Base-by-base conservation (phyloP, 2,329 filamentous ascomycete genomes). In the Colletotrichum musae region DNA sequence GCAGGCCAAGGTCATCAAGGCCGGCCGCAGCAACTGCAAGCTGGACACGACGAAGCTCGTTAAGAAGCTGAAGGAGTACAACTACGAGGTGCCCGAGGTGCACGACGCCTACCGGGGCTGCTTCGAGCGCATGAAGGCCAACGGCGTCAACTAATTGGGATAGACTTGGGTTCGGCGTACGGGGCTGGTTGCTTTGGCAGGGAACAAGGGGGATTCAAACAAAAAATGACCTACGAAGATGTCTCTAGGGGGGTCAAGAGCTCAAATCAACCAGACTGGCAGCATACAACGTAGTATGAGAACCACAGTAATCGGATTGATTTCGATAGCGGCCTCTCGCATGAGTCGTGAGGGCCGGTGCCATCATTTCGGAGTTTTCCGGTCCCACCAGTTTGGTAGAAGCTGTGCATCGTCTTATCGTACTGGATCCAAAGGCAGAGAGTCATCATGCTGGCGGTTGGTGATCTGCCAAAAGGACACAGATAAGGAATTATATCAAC, bases 1-100 rank as follows among this genome's bases (percentile, higher is more conserved):
- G 79, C 90, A 92, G 80, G 81, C 87, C 74, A 89, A 89, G 80
- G 88, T 92, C 48, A 88, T 92, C 80, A 91, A 90, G 82, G 90
- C 90, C 15, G 89, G 87, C 53, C 85, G 90, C 67, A 90, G 87
- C 78, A 92, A 92, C 80, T 92, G 90, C 80, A 81, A 87, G 79
- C 80, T 92, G 54, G 89, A 92, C 77, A 87, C 86, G 15, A 85
- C 84, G 21, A 92, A 92, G 80, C 80, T 92, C 70, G 84, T 84
- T 71, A 84, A 78, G 60, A 91, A 90, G 82, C 82, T 92, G 66
- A 83, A 82, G 74, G 85, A 89, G 79, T 91, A 90, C 76, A 81
- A 81, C 15, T 87, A 85, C 74, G 81, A 85, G 71, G 81, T 92
- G 32, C 88, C 88, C 7, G 88, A 91, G 80, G 81, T 92, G 52